Conservation (phyloP, 2,329 filamentous ascomycete genomes). For the Hypoxylon sp. region DNA sequence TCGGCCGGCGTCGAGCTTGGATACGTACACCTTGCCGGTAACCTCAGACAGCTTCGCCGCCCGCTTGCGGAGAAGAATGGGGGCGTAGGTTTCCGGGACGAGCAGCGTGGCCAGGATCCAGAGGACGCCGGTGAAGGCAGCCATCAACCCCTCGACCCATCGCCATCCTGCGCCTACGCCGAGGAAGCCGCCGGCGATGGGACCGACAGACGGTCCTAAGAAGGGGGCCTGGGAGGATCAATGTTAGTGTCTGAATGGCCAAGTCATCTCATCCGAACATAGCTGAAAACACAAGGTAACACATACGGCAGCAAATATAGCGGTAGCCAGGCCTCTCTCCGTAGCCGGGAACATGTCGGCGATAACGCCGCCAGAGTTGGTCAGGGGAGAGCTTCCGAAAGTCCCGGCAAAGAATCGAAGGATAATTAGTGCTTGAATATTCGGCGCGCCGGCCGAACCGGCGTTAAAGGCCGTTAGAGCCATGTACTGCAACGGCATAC, state of each 20-base stretch:
- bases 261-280: not conserved
- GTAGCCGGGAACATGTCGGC: slow-evolving; percentile 64
- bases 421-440: slow-evolving; percentile 63
- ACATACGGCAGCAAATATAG: slow-evolving; percentile 64
- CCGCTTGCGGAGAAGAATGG: slow-evolving; percentile 62
- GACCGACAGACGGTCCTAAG: slow-evolving; percentile 68
- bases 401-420: slow-evolving; percentile 68
- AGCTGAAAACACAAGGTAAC: not conserved
- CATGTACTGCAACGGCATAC: slow-evolving; percentile 49
- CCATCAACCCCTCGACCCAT: slow-evolving; percentile 73
- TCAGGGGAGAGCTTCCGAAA: slow-evolving; percentile 63
- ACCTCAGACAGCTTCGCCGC: slow-evolving; percentile 59
- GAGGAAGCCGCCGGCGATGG: slow-evolving; percentile 72
- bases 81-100: slow-evolving; percentile 69
- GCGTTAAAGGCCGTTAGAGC: slow-evolving; percentile 66
- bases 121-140: slow-evolving; percentile 68
- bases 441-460: slow-evolving; percentile 60
- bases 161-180: slow-evolving; percentile 71
- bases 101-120: slow-evolving; percentile 61
- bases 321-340: slow-evolving; percentile 63
- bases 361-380: slow-evolving; percentile 65
- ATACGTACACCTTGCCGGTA: slow-evolving; percentile 65
- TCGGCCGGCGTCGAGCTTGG: slow-evolving; percentile 55
- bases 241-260: slow-evolving; percentile 11
- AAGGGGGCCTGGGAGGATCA: slow-evolving; percentile 59